Conservation (phyloP, 495 filamentous ascomycete genomes). For the Neurospora sp. region DNA sequence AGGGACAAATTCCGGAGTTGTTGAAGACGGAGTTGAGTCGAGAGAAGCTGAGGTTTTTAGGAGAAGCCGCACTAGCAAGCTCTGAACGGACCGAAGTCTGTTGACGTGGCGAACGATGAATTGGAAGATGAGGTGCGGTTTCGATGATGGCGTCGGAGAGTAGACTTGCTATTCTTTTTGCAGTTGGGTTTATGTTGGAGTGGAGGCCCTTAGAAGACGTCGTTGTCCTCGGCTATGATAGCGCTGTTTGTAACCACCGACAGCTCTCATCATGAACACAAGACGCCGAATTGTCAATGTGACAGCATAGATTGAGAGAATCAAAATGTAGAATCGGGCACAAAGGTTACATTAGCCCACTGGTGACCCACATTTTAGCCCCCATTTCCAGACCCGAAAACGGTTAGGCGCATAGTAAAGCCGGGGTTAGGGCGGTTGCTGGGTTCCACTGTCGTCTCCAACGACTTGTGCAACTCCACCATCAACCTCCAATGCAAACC, state of each 20-base stretch:
- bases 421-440: not conserved
- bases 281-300: no score
- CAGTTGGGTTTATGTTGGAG: no score
- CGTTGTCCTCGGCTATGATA: not conserved
- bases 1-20: not conserved
- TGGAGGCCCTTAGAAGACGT: no score
- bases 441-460: not conserved
- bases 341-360: not conserved
- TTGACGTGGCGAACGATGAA: not conserved
- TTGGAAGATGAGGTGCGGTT: no score
- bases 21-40: not conserved
- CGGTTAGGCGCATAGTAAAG: not conserved
- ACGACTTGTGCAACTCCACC: not conserved
- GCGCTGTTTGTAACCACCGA: not conserved
- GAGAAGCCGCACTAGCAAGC: not conserved
- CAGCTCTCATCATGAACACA: not conserved
- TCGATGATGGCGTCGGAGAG: no score
- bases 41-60: not conserved
- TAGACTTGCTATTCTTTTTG: no score
- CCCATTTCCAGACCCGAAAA: not conserved
- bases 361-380: not conserved
- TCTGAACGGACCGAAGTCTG: not conserved
- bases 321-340: not conserved
- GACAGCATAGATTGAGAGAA: no score
- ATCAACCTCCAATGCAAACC: not conserved